Base-by-base conservation (phyloP, 495 filamentous ascomycete genomes). In the Aspergillus ellipticus region DNA sequence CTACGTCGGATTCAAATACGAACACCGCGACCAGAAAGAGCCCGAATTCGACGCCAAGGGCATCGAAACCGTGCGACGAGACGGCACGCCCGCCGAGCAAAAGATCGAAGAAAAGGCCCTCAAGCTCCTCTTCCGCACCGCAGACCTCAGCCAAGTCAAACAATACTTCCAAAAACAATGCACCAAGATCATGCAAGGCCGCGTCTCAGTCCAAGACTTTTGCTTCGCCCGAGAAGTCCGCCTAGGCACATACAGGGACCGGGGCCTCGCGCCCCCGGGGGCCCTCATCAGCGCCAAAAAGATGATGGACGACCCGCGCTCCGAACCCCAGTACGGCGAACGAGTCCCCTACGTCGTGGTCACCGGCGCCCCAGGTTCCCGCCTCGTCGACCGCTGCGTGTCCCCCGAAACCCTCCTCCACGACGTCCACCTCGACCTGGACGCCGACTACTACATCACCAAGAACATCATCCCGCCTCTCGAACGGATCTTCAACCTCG, bases 41-140 rank as follows among this genome's bases (percentile, higher is more conserved):
- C 95, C 94, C 19, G 90, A 95, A 17, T 97, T 98, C 58, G 94
- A 98, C 66, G 94, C 95, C 42, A 98, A 98, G 66, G 94, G 94
- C 26, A 97, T 97, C 55, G 94, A 98, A 75, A 97, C 95, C 0
- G 92, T 98, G 22, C 83, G 94, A 8, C 83, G 94, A 51, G 94
- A 98, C 71, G 94, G 94, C 43, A 97, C 90, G 3, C 91, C 92
- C 0, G 94, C 93, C 0, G 90, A 96, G 69, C 95, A 97, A 67
- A 96, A 93, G 74, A 96, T 98, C 58, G 92, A 96, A 75, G 94
- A 97, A 73, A 95, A 92, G 62, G 90, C 89, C 4, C 78, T 98
- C 13, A 89, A 89, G 62, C 83, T 94, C 20, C 79, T 97, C 26
- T 98, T 98, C 65, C 85, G 90, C 24, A 96, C 93, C 2, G 79